Conservation (phyloP, 192 early-diverging fungal genomes). For the Coemansia asiatica region DNA sequence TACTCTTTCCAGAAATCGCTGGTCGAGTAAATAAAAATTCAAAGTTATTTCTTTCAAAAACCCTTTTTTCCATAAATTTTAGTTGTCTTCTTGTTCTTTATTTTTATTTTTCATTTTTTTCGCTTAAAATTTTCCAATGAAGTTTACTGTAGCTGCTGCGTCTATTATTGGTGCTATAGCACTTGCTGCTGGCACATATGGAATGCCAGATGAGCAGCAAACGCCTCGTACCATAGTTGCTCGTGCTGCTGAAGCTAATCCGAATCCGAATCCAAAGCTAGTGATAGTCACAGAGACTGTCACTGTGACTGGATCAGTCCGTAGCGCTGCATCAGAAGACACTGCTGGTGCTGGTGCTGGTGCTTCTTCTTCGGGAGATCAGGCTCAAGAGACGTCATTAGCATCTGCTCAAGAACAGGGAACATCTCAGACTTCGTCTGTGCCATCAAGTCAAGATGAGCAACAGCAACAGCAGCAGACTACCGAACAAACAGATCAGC, state of each 20-base stretch:
- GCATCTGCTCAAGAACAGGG: conserved; percentile 5
- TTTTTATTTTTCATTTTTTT: background rate
- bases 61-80: background rate
- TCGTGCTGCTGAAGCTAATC: background rate
- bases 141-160: background rate
- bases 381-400: background rate
- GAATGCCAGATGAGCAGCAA: background rate
- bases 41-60: background rate
- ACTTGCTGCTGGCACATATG: background rate
- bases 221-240: background rate
- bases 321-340: too few relatives aligned
- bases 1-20: background rate
- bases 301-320: conserved; percentile 21
- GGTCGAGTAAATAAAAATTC: background rate
- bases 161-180: background rate
- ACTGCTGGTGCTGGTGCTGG: background rate
- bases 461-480: background rate
- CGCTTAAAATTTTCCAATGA: background rate
- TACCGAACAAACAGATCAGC: background rate
- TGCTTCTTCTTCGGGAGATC: background rate
- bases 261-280: too few relatives aligned
- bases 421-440: background rate
- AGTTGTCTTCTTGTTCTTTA: background rate
- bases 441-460: background rate
- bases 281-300: conserved; percentile 26